Evolutionary conservation across 2,329 filamentous ascomycete species (phyloP).

Genomic region (Fusarium sulawesiense): DNA sequence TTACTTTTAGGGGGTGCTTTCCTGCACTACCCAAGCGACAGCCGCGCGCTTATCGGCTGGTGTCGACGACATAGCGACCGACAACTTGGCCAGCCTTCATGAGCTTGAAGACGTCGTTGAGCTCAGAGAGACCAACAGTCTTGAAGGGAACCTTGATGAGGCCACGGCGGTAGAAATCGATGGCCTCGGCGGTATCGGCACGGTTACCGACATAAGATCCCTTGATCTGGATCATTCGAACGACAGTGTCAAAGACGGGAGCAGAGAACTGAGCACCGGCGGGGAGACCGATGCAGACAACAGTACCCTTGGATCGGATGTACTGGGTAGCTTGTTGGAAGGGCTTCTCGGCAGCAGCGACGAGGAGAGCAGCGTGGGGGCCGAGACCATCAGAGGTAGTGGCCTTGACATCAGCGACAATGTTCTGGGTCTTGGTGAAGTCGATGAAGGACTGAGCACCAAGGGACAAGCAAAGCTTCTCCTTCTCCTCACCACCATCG

Average conservation of each 20-base stretch:
- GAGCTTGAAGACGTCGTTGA: conserved; percentile 82
- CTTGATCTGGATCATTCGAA: conserved; percentile 91
- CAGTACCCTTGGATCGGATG: conserved; percentile 82
- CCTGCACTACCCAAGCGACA: conserved; percentile 28
- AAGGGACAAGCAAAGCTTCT: conserved; percentile 73
- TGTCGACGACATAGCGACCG: conserved; percentile 85
- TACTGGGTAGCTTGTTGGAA: conserved; percentile 96
- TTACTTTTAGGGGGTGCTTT: conserved; percentile 19
- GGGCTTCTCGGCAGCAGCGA: conserved; percentile 89
- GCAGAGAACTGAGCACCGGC: conserved; percentile 82
- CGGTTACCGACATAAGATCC: conserved; percentile 95
- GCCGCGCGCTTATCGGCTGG: conserved; percentile 63
- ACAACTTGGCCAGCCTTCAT: conserved; percentile 77
- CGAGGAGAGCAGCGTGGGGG: conserved; percentile 86
- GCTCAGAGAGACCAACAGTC: conserved; percentile 81
- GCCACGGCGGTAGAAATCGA: conserved; percentile 88
- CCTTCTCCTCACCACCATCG: conserved; percentile 86
- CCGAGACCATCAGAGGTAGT: conserved; percentile 84
- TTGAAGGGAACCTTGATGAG: conserved; percentile 91
- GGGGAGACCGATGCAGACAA: conserved; percentile 91
- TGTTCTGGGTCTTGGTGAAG: conserved; percentile 78
- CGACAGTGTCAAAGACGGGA: conserved; percentile 88
- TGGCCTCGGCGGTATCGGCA: conserved; percentile 85
- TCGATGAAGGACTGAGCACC: conserved; percentile 83
- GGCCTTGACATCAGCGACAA: conserved; percentile 86